Conservation (phyloP, 2,329 filamentous ascomycete genomes). For the Graphium sp. region DNA sequence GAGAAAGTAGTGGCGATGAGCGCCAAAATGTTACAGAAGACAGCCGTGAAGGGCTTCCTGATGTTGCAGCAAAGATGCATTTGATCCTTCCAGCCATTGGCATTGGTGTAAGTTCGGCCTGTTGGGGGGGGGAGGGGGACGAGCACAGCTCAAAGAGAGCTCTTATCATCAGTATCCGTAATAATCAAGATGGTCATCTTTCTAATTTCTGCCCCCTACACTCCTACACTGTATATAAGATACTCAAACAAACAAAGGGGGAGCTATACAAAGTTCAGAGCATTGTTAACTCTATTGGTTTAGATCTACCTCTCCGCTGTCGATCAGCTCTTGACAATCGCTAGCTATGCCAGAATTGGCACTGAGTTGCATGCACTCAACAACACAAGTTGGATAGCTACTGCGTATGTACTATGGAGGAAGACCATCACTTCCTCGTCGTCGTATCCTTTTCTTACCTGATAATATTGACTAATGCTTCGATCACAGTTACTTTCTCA, state of each 20-base stretch:
- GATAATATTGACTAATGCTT: too few relatives aligned
- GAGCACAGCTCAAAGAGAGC: background rate
- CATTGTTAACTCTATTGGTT: too few relatives aligned
- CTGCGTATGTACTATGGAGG: slow-evolving; percentile 15
- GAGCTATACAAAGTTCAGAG: too few relatives aligned
- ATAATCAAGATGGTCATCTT: background rate
- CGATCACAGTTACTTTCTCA: slow-evolving; percentile 45
- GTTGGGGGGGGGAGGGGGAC: too few relatives aligned
- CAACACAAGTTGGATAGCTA: slow-evolving; percentile 59
- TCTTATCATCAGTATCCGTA: background rate
- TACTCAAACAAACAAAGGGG: background rate
- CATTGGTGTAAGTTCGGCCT: slow-evolving; percentile 14
- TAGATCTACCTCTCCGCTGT: slow-evolving; percentile 57
- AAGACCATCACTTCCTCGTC: too few relatives aligned
- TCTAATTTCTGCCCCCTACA: background rate
- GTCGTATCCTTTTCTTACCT: background rate
- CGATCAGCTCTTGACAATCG: slow-evolving; percentile 63
- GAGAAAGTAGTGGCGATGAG: slow-evolving; percentile 3
- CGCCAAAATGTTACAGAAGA: slow-evolving; percentile 5
- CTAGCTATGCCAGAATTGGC: slow-evolving; percentile 64
- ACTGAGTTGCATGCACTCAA: slow-evolving; percentile 60
- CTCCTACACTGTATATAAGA: background rate
- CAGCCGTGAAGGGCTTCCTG: slow-evolving; percentile 10
- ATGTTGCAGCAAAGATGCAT: slow-evolving; percentile 17
- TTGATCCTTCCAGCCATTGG: slow-evolving; percentile 18